Base-by-base conservation (phyloP, 352 stramenopile species). In the Pythium aquatile region DNA sequence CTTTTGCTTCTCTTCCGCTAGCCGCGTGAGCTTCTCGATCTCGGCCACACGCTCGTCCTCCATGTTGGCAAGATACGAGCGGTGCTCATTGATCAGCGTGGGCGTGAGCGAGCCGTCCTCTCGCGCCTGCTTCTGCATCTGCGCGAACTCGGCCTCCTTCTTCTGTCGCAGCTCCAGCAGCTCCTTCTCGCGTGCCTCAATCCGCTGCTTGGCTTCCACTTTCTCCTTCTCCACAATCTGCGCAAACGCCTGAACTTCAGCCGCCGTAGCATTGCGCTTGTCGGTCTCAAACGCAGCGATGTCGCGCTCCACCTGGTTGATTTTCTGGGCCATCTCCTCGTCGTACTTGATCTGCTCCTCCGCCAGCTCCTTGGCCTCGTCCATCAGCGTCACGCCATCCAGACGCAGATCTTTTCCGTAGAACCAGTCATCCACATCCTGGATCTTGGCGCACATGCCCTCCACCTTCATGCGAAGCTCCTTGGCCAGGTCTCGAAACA, bases 351-450 rank as follows among this genome's bases (percentile, higher is more conserved):
- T 61, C 65, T 92, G 81, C 59, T 91, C 83, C 49, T 81, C 68
- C 4, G 74, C 61, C 2, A 94, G 74, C 52, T 81, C 75, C 2
- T 64, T 67, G 1, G 77, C 88, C 42, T 93, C 81, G 2, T 85
- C 75, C 52, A 78, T 61, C 1, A 96, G 59, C 33, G 69, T 70
- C n/a, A 82, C 58, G 14, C 89, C 92, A 56, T 94, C 87, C 51
- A 97, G 55, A 5, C 89, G 83, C 58, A 98, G 65, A 55, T 97
- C 93, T 8, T 85, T 86, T 1, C 87, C 85, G 58, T 89, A 98
- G 72, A 96, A 98, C 91, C 93, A 98, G 74, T 98, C 91, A 56
- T 98, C 91, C n/a, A 94, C 88, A 62, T 94, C 86, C 4, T 89
- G 83, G 69, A 98, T 97, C 52, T 95, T 80, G 24, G 73, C 76